These are phyloP conservation scores for Catunica adiposa DNA, from an alignment of 2,329 filamentous ascomycete species.

Conservation along the genomic window DNA sequence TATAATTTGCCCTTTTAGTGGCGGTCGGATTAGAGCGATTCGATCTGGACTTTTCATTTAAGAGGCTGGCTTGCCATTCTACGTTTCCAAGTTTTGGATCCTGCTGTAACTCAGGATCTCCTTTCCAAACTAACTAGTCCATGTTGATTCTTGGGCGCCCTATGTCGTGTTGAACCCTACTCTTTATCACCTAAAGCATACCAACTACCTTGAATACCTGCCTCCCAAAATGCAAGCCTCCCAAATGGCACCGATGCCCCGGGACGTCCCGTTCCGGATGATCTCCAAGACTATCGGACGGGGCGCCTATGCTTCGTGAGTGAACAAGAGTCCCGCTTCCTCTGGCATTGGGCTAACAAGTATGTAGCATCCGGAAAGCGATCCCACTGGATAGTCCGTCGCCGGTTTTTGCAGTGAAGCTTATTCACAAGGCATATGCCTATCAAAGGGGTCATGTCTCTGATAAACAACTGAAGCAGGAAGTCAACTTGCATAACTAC, in stretches of 20 bases:
- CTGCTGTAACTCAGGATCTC: too few species aligned
- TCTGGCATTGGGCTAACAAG: constrained; percentile 15
- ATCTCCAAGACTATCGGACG: constrained; percentile 93
- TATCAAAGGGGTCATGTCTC: constrained; percentile 76
- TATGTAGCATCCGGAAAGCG: constrained; percentile 74
- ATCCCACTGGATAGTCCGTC: constrained; percentile 49
- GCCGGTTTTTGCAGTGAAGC: constrained; percentile 90
- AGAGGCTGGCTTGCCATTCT: too few species aligned
- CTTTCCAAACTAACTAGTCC: too few species aligned
- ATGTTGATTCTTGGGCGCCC: too few species aligned
- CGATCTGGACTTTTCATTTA: too few species aligned
- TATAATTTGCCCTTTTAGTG: too few species aligned
- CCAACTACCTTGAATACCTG: too few species aligned
- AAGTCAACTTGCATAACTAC: constrained; percentile 77
- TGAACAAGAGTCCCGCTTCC: constrained; percentile 14
- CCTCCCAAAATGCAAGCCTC: constrained; percentile 30
- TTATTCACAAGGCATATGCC: constrained; percentile 96
- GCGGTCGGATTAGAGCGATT: too few species aligned
- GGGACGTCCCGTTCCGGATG: constrained; percentile 77
- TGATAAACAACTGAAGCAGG: constrained; percentile 77
- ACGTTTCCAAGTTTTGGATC: too few species aligned
- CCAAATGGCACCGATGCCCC: constrained; percentile 73
- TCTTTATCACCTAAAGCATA: too few species aligned
- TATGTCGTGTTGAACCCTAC: too few species aligned
- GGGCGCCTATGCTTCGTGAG: constrained; percentile 90